Evolutionary conservation across 163 green algal species (phyloP).

Genomic region (Scenedesmus sp.): DNA sequence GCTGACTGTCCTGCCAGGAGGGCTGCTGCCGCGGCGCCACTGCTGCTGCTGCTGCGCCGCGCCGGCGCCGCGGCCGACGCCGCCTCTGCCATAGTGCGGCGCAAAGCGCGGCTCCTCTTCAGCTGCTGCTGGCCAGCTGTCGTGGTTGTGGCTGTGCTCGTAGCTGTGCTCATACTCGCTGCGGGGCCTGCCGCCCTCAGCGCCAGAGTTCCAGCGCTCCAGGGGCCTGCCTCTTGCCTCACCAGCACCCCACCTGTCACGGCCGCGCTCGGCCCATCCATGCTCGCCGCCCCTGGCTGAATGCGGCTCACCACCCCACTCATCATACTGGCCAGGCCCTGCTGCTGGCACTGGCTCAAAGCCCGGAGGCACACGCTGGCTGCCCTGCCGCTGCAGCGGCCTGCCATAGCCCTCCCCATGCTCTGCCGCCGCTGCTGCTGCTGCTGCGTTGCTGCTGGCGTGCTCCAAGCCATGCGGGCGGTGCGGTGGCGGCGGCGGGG

Average conservation of each 20-base stretch:
- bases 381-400: background rate
- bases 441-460: background rate
- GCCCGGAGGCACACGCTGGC: background rate
- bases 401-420: background rate
- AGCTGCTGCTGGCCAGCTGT: slow-evolving; percentile 2
- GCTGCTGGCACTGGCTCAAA: background rate
- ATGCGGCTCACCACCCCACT: background rate
- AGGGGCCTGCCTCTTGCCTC: background rate
- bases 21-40: background rate
- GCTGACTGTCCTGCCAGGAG: background rate
- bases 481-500: background rate
- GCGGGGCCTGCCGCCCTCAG: background rate
- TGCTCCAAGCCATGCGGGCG: background rate
- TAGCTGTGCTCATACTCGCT: background rate
- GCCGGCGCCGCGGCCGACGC: background rate
- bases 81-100: background rate
- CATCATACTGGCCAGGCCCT: background rate
- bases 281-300: background rate
- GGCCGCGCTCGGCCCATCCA: background rate
- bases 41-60: background rate
- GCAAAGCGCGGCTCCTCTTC: slow-evolving; percentile 4
- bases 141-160: background rate
- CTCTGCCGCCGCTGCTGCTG: slow-evolving; percentile 12
- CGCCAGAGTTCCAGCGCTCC: background rate
- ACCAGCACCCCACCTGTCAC: background rate